phyloP scores from a whole-genome alignment of 192 early-diverging fungal genomes.

The Rhizoclosmatium sp. region DNA sequence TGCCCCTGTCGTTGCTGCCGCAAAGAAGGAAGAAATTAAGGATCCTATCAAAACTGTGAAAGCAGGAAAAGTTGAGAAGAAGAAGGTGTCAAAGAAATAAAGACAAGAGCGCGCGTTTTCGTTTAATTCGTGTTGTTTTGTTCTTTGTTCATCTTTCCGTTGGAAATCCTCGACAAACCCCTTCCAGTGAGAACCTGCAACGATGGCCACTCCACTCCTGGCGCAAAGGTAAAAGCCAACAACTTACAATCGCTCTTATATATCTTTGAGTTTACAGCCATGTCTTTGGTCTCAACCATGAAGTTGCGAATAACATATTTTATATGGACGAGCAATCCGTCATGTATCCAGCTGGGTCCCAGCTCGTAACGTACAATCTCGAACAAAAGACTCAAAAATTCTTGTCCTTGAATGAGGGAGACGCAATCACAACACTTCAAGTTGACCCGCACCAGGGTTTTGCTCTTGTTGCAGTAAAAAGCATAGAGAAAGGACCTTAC shows the following conservation, averaged over 20 bases:
- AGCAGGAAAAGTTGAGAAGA: slow-evolving; percentile 5
- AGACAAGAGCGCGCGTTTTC: background rate
- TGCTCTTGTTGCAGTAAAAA: slow-evolving; percentile 42
- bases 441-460: slow-evolving; percentile 21
- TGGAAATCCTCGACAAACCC: background rate
- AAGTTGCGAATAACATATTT: slow-evolving; percentile 48
- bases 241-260: background rate
- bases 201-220: background rate
- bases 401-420: slow-evolving; percentile 53
- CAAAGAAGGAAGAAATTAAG: background rate
- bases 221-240: background rate
- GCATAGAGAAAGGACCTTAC: slow-evolving; percentile 30
- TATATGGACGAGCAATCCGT: slow-evolving; percentile 61
- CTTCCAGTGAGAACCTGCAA: background rate
- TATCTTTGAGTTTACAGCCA: slow-evolving; percentile 33
- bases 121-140: background rate
- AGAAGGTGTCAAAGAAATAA: slow-evolving; percentile 13
- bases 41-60: slow-evolving; percentile 5
- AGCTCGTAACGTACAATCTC: slow-evolving; percentile 60
- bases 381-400: slow-evolving; percentile 64
- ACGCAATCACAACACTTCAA: slow-evolving; percentile 53
- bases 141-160: background rate
- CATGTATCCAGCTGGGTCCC: slow-evolving; percentile 59
- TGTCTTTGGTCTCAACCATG: slow-evolving; percentile 59
- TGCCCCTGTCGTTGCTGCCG: background rate